Evolutionary conservation across 1,284 basidiomycete species (phyloP).

Genomic region (Pseudozyma pruni): DNA sequence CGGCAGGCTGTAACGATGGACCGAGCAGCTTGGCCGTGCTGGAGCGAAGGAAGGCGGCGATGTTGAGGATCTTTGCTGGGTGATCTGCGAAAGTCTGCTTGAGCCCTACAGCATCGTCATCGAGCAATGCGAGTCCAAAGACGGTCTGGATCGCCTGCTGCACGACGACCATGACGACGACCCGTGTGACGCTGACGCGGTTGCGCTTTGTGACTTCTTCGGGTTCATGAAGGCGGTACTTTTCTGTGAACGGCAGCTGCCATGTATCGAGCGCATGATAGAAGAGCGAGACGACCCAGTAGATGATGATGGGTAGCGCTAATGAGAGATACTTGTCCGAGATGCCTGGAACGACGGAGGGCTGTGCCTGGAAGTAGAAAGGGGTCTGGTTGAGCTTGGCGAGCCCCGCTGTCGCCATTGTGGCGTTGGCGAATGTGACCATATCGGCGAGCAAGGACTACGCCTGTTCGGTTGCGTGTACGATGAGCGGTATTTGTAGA

Average conservation of each 20-base stretch:
- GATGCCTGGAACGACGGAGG: conserved; percentile 74
- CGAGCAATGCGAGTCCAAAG: conserved; percentile 79
- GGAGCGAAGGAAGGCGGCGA: conserved; percentile 26
- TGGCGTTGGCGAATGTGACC: conserved; percentile 38
- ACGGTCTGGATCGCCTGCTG: conserved; percentile 87
- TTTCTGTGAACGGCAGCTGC: conserved; percentile 81
- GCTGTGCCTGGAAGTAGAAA: conserved; percentile 72
- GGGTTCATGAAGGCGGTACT: conserved; percentile 87
- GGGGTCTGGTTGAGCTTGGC: conserved; percentile 49
- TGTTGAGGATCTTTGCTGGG: conserved; percentile 38
- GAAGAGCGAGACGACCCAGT: conserved; percentile 84
- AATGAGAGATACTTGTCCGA: conserved; percentile 82
- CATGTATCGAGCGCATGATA: conserved; percentile 81
- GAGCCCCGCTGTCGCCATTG: conserved; percentile 26
- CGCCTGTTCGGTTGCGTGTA: too few relatives aligned
- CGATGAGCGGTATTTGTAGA: too few relatives aligned
- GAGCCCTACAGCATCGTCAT: conserved; percentile 69
- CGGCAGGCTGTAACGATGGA: conserved; percentile 7
- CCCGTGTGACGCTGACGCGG: conserved; percentile 77
- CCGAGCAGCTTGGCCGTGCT: conserved; percentile 18
- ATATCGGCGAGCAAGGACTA: conserved; percentile 10
- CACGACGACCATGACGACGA: conserved; percentile 81
- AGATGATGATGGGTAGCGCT: conserved; percentile 80
- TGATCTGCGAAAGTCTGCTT: conserved; percentile 71
- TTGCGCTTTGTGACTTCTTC: conserved; percentile 82